These are phyloP conservation scores for Zygosaccharomyces bailii DNA, from an alignment of 805 yeast species.

Conservation along the genomic window DNA sequence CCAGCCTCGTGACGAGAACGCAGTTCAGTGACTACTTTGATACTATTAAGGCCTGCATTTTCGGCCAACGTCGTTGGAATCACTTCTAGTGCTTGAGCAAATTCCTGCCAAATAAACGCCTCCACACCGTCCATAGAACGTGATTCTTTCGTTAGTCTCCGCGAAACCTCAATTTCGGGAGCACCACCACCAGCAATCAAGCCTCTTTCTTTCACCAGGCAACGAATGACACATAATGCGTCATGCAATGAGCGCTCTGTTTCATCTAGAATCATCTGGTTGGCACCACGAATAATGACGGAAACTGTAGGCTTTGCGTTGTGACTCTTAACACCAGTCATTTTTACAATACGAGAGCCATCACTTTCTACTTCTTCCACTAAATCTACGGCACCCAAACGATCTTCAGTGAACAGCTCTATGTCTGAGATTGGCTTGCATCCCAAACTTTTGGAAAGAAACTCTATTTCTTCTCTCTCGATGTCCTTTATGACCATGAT, in stretches of 20 bases:
- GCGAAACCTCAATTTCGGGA: slow-evolving; percentile 87
- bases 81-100: slow-evolving; percentile 86
- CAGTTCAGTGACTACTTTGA: slow-evolving; percentile 86
- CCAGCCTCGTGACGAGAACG: slow-evolving; percentile 90
- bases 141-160: slow-evolving; percentile 68
- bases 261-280: slow-evolving; percentile 84
- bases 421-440: slow-evolving; percentile 96
- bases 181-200: slow-evolving; percentile 99
- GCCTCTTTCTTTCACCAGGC: slow-evolving; percentile 84
- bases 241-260: slow-evolving; percentile 97
- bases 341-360: slow-evolving; percentile 83
- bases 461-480: slow-evolving; percentile 95
- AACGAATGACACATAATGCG: slow-evolving; percentile 91
- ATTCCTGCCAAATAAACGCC: slow-evolving; percentile 87
- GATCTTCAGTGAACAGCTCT: slow-evolving; percentile 88
- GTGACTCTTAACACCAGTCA: slow-evolving; percentile 67
- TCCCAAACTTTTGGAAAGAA: slow-evolving; percentile 74
- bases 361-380: slow-evolving; percentile 88
- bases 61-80: slow-evolving; percentile 94
- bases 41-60: slow-evolving; percentile 90
- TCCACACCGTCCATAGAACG: slow-evolving; percentile 76
- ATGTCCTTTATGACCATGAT: slow-evolving; percentile 93
- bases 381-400: slow-evolving; percentile 87
- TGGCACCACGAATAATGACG: slow-evolving; percentile 92
- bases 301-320: slow-evolving; percentile 61